Evolutionary conservation across 2,329 filamentous ascomycete genomes (phyloP).

Genomic region (Arthroderma sp.): DNA sequence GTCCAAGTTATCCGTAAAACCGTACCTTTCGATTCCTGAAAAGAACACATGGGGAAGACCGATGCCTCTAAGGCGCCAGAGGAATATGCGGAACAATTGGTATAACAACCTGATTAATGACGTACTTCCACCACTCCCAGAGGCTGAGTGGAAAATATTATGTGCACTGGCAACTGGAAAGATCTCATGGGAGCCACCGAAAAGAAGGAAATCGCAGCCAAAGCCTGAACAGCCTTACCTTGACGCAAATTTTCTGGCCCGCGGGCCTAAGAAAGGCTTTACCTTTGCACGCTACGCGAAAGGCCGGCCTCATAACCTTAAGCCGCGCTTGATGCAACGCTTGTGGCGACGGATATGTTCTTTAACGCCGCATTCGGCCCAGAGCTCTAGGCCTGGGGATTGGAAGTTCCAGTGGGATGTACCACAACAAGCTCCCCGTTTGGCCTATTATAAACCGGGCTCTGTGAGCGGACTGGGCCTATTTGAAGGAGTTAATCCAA

Average conservation of each 20-base stretch:
- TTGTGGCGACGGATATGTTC: constrained; percentile 25
- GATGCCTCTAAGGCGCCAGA: constrained; percentile 19
- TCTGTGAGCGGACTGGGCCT: constrained; percentile 4
- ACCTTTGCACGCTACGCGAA: constrained; percentile 22
- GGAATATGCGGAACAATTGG: constrained; percentile 25
- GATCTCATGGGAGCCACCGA: constrained; percentile 19
- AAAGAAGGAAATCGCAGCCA: constrained; percentile 13
- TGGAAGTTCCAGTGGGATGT: constrained; percentile 20
- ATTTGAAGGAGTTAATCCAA: constrained; percentile 10
- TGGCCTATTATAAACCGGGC: constrained; percentile 7
- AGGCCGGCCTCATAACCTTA: constrained; percentile 30
- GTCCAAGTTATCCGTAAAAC: too few relatives aligned
- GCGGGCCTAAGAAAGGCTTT: constrained; percentile 23
- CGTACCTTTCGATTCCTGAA: constrained; percentile 20
- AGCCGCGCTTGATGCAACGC: constrained; percentile 25
- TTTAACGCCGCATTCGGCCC: constrained; percentile 20
- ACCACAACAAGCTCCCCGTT: neutral
- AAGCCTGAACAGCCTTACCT: constrained; percentile 6
- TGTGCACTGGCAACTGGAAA: constrained; percentile 22
- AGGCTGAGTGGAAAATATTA: constrained; percentile 22
- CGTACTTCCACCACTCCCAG: constrained; percentile 28
- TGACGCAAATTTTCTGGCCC: constrained; percentile 19
- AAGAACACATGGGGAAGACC: constrained; percentile 25
- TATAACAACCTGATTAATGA: constrained; percentile 20
- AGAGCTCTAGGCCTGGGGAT: constrained; percentile 13